These are phyloP conservation scores for Colletotrichum gigasporum DNA, from an alignment of 2,329 filamentous ascomycete species.

Conservation along the genomic window DNA sequence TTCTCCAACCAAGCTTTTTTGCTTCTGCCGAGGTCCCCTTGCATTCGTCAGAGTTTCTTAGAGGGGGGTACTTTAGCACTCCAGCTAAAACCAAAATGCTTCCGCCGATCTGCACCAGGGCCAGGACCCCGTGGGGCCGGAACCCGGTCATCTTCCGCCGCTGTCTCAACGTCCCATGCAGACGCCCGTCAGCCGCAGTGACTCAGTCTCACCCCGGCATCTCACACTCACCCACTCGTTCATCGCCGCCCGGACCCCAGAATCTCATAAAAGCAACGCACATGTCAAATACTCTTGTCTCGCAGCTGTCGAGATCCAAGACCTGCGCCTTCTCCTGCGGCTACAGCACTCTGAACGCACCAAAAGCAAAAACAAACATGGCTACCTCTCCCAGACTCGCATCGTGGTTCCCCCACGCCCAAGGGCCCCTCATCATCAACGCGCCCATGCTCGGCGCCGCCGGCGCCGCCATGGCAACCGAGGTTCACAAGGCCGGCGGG, in stretches of 20 bases:
- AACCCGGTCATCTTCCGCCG: background rate
- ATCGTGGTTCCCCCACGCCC: conserved; percentile 27
- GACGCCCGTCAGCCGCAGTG: conserved; percentile 2
- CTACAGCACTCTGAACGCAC: background rate
- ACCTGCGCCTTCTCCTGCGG: background rate
- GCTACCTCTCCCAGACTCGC: conserved; percentile 10
- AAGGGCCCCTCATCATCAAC: conserved; percentile 37
- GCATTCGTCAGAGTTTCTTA: too few relatives aligned
- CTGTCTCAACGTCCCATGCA: background rate
- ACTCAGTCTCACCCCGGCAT: background rate
- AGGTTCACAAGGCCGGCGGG: conserved; percentile 49
- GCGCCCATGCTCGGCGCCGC: conserved; percentile 48
- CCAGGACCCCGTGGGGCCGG: background rate
- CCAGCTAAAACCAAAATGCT: background rate
- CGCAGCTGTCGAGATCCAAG: background rate
- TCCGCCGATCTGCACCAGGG: too few relatives aligned
- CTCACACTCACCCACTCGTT: background rate
- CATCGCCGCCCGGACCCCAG: background rate
- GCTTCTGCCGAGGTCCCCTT: too few relatives aligned
- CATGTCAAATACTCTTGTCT: conserved; percentile 13
- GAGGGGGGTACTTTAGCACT: too few relatives aligned
- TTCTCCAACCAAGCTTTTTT: too few relatives aligned
- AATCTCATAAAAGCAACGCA: background rate
- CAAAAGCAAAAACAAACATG: conserved; percentile 11
- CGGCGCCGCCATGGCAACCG: conserved; percentile 44